A percentile compares a stretch with the other conserved stretches of the same genome.
Conservation (phyloP, 2,329 filamentous ascomycete species). For the Coleophoma cylindrospora region DNA sequence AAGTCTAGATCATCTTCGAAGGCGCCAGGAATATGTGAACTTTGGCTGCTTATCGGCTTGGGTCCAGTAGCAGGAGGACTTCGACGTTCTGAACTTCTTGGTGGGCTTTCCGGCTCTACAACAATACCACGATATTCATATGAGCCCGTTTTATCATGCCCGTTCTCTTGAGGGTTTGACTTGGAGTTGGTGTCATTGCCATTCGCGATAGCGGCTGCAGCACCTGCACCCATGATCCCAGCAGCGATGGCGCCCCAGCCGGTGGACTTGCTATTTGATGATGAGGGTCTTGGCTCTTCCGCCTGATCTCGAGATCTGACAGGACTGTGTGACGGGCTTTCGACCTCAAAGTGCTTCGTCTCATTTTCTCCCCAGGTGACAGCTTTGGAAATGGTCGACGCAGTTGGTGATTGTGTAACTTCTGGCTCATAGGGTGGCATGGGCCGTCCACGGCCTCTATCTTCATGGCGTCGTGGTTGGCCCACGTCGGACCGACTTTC, state of each 20-base stretch:
- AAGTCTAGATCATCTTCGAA: slow-evolving; percentile 67
- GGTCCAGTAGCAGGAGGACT: slow-evolving; percentile 49
- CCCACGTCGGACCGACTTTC: slow-evolving; percentile 2
- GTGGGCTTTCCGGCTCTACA: slow-evolving; percentile 16
- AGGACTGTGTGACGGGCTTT: slow-evolving; percentile 42
- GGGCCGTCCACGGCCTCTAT: slow-evolving; percentile 5
- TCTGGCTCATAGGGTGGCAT: slow-evolving; percentile 24
- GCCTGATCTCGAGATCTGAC: slow-evolving; percentile 24
- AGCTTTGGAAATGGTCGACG: slow-evolving; percentile 44
- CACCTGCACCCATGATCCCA: slow-evolving; percentile 38
- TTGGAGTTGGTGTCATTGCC: slow-evolving; percentile 14
- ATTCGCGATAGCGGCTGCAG: slow-evolving; percentile 21
- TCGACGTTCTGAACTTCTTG: slow-evolving; percentile 19
- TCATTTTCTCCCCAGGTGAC: slow-evolving; percentile 63
- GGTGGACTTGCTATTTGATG: slow-evolving; percentile 15
- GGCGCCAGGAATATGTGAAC: slow-evolving; percentile 53
- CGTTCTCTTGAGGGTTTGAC: slow-evolving; percentile 9
- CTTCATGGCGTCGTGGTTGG: slow-evolving; percentile 5
- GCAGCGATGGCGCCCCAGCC: slow-evolving; percentile 49
- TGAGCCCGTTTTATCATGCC: slow-evolving; percentile 2
- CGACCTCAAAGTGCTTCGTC: slow-evolving; percentile 58
- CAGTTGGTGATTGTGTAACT: slow-evolving; percentile 34
- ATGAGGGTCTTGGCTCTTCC: slow-evolving; percentile 20
- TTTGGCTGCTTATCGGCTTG: slow-evolving; percentile 45
- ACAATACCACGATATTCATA: slow-evolving; percentile 23